Evolutionary conservation across 2,329 filamentous ascomycete species (phyloP), one percentile per base, ranked within the genome.

Genomic region (Fusarium fracticaudum): DNA sequence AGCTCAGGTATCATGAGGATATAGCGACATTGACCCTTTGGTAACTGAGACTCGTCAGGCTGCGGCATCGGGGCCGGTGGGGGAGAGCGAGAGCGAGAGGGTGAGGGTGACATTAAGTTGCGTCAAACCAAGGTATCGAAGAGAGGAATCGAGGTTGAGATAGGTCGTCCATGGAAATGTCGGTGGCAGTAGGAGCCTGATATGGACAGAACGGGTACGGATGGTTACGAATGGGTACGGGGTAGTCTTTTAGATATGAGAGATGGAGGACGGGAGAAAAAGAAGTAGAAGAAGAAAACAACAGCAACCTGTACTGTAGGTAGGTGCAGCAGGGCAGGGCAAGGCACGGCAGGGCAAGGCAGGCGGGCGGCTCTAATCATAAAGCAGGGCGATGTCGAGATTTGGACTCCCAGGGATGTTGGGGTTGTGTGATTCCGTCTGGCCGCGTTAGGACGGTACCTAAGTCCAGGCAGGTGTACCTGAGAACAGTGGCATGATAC

Each of bases 1-100:
- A 89, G 83, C 75, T 89, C 87, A 11, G 89, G 87, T 63, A 87
- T 84, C 35, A 89, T 83, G 37, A 91, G 79, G 70, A 91, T 90
- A 75, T 88, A 91, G 68, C 88, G 87, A 74, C 89, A 91, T 74
- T 89, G 87, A 38, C 89, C 89, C 73, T 86, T 84, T 20, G 89
- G 89, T 29, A 91, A 83, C 57, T 83, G 84, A 43, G 83, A 71
- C 61, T 88, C 87, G 64, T 88, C 86, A 60, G 47, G 60, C 59
- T 72, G 70, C 67, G 71, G 75, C 71, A 76, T 75, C 67, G 68
- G 71, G 47, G 77, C 74, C 71, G 75, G 71, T 69, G 72, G 75
- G 43, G 75, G 66, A 55, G 76, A 78, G 54, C 44, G 69, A 66
- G 75, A 67, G 68, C 72, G 73, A 65, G 77, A 77, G 50, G 71